Base-by-base conservation (phyloP, 2,329 filamentous ascomycete species). In the Botrytis fragariae region DNA sequence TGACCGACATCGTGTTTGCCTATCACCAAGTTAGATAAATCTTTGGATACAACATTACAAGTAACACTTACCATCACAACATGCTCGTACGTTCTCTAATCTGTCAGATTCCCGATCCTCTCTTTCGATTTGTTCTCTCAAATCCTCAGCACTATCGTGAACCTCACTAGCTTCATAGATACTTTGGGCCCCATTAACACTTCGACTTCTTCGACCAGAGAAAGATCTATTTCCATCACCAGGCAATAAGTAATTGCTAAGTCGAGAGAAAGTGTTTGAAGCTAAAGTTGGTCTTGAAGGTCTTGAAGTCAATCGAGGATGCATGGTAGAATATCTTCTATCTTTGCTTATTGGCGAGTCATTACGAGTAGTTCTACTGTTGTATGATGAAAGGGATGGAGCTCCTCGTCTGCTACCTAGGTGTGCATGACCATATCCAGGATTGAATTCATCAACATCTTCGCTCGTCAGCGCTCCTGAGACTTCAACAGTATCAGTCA, bases 21-120 rank as follows among this genome's bases (percentile, higher is more conserved):
- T 92, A 73, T 54, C 18, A 69, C 42, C n/a, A 60, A 22, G 69
- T 79, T 77, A 82, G 79, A 65, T 54, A 5, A 45, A 44, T 14
- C 29, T 29, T 39, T 20, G 10, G 45, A 42, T 20, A 29, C n/a
- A 39, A 9, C 57, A 29, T 18, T 62, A 42, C 37, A 70, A 20
- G 37, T 48, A 25, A n/a, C 35, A 85, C 91, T 88, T 87, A 95
- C 95, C 96, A 88, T 98, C 96, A 83, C 96, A 99, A 84, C 96
- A 99, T 74, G 95, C 95, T 81, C 96, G 88, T 76, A 99, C 96
- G 82, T 99, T 98, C 86, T 98, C 95, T 79, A 98, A 86, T 75
- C 91, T 88, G 80, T 95, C 93, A 39, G 91, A 86, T 77, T 95
- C 92, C 71, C 90, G 86, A 79, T 95, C 92, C 80, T 94, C 91